phyloP scores from a whole-genome alignment of 2,329 filamentous ascomycete species.

The Neopestalotiopsis clavispora region DNA sequence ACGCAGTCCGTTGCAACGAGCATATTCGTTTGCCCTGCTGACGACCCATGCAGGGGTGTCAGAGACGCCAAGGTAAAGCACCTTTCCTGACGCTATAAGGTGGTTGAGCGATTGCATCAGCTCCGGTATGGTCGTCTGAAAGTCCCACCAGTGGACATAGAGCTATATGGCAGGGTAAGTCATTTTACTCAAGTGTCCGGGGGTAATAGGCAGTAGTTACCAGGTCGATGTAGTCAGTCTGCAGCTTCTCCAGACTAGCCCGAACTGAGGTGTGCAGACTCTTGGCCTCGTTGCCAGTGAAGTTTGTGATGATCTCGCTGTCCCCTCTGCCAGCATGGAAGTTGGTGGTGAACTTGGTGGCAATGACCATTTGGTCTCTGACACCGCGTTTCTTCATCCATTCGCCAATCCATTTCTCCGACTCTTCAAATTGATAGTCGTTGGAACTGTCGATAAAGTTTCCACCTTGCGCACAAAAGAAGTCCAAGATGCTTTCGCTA shows the following conservation, averaged over 20 bases:
- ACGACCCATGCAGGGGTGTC: constrained; percentile 48
- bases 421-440: constrained; percentile 62
- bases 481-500: constrained; percentile 44
- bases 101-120: constrained; percentile 47
- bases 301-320: constrained; percentile 47
- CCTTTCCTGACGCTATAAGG: constrained; percentile 45
- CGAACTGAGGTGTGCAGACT: constrained; percentile 59
- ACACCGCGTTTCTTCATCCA: constrained; percentile 55
- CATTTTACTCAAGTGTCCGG: too few relatives aligned
- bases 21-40: constrained; percentile 43
- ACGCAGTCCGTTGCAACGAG: constrained; percentile 38
- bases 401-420: constrained; percentile 61
- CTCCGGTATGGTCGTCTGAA: constrained; percentile 45
- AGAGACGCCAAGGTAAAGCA: constrained; percentile 46
- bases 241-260: constrained; percentile 59
- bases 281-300: constrained; percentile 62
- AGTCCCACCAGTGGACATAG: constrained; percentile 52
- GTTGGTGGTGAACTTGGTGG: constrained; percentile 60
- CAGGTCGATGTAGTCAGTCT: constrained; percentile 58
- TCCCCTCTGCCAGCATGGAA: constrained; percentile 45
- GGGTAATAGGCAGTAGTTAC: too few relatives aligned
- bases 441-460: constrained; percentile 73
- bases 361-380: constrained; percentile 58
- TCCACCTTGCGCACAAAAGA: constrained; percentile 62
- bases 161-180: constrained; percentile 42